phyloP scores from a whole-genome alignment of 306 rosid species.

The Citrullus colocynthis region DNA sequence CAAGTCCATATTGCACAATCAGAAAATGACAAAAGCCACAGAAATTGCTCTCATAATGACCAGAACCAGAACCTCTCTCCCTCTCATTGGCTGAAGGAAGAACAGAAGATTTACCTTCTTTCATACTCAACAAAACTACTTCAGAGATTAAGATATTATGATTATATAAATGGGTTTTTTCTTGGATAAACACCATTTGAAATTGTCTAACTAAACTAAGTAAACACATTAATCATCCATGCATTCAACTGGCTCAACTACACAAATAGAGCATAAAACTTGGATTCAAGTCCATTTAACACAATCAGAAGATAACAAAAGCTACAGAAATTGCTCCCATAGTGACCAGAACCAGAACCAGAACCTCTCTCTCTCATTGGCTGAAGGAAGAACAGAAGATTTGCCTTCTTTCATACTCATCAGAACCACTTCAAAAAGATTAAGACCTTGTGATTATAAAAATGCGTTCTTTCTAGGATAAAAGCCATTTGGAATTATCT shows the following conservation, averaged over 20 bases:
- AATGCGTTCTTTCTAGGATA: not conserved
- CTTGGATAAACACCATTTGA: not conserved
- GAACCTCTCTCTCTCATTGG: not conserved
- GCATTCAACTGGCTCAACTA: not conserved
- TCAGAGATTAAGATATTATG: not conserved
- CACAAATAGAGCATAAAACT: constrained; percentile 7
- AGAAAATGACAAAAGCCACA: not conserved
- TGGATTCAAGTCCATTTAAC: not conserved
- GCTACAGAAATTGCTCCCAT: not conserved
- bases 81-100: not conserved
- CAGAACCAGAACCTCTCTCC: not conserved
- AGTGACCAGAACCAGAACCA: not conserved
- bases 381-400: not conserved
- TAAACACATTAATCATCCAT: not conserved
- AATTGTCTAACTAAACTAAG: not conserved
- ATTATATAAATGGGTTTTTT: not conserved
- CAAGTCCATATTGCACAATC: not conserved
- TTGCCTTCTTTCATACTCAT: not conserved
- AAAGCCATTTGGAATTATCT: not conserved
- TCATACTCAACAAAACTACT: not conserved
- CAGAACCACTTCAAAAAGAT: not conserved
- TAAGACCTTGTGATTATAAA: not conserved
- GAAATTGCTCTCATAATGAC: not conserved
- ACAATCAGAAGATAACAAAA: not conserved
- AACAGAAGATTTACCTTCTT: not conserved